Evolutionary conservation across 2,329 filamentous ascomycete genomes (phyloP).

Genomic region (Coniochaeta sp.): DNA sequence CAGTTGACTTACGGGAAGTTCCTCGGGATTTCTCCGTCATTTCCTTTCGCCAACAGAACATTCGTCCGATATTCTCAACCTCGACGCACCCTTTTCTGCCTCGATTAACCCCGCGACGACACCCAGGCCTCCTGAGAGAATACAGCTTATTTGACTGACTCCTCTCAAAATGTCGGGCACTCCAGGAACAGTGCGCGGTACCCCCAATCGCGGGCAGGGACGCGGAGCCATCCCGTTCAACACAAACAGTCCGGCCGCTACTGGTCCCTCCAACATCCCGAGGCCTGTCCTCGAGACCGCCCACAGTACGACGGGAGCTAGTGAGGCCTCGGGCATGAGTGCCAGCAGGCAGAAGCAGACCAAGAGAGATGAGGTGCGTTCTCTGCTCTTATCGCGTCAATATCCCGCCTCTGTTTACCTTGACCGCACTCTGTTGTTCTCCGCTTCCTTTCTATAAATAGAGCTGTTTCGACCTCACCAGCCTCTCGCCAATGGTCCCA

Average conservation of each 20-base stretch:
- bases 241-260: slow-evolving; percentile 43
- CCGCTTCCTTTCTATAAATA: background rate
- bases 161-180: slow-evolving; percentile 41
- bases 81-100: slow-evolving; percentile 6
- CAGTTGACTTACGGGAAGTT: background rate
- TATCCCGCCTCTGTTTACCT: slow-evolving; percentile 9
- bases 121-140: background rate
- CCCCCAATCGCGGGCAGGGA: slow-evolving; percentile 54
- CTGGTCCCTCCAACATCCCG: slow-evolving; percentile 56
- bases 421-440: slow-evolving; percentile 6
- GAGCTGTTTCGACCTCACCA: no score
- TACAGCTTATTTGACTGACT: slow-evolving; percentile 13
- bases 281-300: slow-evolving; percentile 59
- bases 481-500: no score
- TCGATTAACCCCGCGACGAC: background rate
- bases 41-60: slow-evolving; percentile 8
- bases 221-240: slow-evolving; percentile 53
- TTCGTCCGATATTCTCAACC: slow-evolving; percentile 5
- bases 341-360: slow-evolving; percentile 93
- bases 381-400: background rate
- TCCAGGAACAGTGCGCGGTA: slow-evolving; percentile 56
- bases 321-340: slow-evolving; percentile 64
- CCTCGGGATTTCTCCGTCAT: slow-evolving; percentile 11
- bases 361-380: slow-evolving; percentile 92
- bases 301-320: slow-evolving; percentile 38